Conservation (phyloP, 2,329 filamentous ascomycete species). For the Aspergillus pseudonomiae region DNA sequence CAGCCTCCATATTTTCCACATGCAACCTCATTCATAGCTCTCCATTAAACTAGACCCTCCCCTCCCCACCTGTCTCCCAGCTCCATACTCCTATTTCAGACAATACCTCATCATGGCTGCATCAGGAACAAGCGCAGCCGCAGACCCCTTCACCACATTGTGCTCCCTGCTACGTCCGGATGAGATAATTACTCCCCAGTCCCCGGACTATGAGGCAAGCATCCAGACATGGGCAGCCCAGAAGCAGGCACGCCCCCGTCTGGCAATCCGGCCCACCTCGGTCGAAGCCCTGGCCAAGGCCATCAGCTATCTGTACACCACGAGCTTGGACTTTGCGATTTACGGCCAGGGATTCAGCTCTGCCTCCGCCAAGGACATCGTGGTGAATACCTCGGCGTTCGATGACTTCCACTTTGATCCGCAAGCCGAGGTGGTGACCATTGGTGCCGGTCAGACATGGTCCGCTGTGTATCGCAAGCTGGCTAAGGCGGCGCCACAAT, state of each 20-base stretch:
- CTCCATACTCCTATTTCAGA: too few relatives aligned
- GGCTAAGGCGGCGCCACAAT: neutral
- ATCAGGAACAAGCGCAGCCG: too few relatives aligned
- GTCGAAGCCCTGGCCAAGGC: neutral
- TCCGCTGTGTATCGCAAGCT: neutral
- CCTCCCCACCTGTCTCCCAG: too few relatives aligned
- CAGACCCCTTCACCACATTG: neutral
- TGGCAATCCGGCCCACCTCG: neutral
- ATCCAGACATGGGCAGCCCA: neutral
- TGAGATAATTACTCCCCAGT: neutral
- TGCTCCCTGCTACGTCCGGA: neutral
- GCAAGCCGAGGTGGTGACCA: neutral
- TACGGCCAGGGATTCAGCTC: neutral
- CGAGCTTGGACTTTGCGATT: neutral
- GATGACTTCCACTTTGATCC: neutral
- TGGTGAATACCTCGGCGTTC: neutral
- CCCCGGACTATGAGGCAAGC: neutral
- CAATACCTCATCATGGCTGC: too few relatives aligned
- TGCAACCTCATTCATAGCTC: too few relatives aligned
- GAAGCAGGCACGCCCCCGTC: neutral
- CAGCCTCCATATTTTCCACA: too few relatives aligned
- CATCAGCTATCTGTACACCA: neutral
- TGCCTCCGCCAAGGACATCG: neutral
- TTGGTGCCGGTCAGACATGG: neutral
- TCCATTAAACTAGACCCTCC: too few relatives aligned